phyloP scores from a whole-genome alignment of 2,329 filamentous ascomycete species.

The Cladobotryum protrusum region DNA sequence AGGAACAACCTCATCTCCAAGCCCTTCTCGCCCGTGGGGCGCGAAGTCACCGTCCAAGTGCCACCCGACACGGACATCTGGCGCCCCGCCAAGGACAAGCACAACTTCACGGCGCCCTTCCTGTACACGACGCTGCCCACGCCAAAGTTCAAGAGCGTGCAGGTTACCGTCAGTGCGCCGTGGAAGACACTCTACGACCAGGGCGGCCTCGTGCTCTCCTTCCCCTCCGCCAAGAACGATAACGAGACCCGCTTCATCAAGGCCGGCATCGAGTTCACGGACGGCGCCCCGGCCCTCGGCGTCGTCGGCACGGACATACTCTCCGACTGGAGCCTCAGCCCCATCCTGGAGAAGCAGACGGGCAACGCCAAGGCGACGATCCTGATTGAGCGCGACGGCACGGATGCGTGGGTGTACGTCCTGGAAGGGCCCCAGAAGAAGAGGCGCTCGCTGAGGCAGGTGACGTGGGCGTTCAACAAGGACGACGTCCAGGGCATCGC shows the following conservation, averaged over 20 bases:
- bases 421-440: slow-evolving; percentile 6
- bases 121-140: slow-evolving; percentile 11
- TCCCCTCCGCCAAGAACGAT: background rate
- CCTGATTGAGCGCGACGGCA: slow-evolving; percentile 12
- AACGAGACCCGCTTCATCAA: slow-evolving; percentile 14
- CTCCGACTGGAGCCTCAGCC: slow-evolving; percentile 15
- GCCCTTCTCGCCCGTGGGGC: slow-evolving; percentile 11
- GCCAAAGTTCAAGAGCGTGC: slow-evolving; percentile 12
- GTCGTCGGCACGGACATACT: slow-evolving; percentile 14
- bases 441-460: slow-evolving; percentile 11
- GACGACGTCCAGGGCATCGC: slow-evolving; percentile 11
- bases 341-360: slow-evolving; percentile 11
- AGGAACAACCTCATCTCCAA: slow-evolving; percentile 7
- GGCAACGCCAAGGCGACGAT: slow-evolving; percentile 10
- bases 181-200: slow-evolving; percentile 17
- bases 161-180: slow-evolving; percentile 13
- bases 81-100: slow-evolving; percentile 10
- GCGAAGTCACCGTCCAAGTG: slow-evolving; percentile 11
- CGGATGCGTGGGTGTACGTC: slow-evolving; percentile 15
- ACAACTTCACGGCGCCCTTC: slow-evolving; percentile 15
- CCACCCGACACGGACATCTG: slow-evolving; percentile 16
- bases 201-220: slow-evolving; percentile 14
- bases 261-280: slow-evolving; percentile 15
- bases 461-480: slow-evolving; percentile 14
- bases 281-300: slow-evolving; percentile 12